These are phyloP conservation scores for Polygonum aviculare DNA, from an alignment of 148 eudicot species.

Conservation along the genomic window DNA sequence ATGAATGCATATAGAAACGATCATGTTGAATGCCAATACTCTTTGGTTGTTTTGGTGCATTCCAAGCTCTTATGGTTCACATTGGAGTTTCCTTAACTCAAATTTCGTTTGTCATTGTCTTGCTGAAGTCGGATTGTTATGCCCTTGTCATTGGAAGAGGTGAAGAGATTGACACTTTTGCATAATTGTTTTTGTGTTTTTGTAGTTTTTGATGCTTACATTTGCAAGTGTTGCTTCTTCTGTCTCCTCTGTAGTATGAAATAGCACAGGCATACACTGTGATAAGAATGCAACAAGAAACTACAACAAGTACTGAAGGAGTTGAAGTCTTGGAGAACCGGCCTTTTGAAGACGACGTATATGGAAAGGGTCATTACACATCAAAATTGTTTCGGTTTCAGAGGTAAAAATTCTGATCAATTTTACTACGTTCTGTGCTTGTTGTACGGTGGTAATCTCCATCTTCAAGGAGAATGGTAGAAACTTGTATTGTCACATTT, in stretches of 20 bases:
- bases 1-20: neutral
- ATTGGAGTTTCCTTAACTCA: conserved; percentile 21
- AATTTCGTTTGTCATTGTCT: conserved; percentile 13
- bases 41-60: neutral
- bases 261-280: conserved; percentile 61
- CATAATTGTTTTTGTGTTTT: neutral
- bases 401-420: conserved; percentile 30
- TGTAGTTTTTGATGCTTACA: neutral
- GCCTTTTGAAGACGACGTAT: conserved; percentile 42
- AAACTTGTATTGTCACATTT: neutral
- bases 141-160: conserved; percentile 74
- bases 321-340: conserved; percentile 49
- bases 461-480: neutral
- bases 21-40: neutral
- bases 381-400: conserved; percentile 52
- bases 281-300: conserved; percentile 57
- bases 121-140: conserved; percentile 52
- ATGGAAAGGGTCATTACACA: conserved; percentile 57
- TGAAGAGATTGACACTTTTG: conserved; percentile 14
- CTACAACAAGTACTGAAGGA: conserved; percentile 45
- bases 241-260: conserved; percentile 39
- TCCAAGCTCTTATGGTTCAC: neutral
- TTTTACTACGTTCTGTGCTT: neutral
- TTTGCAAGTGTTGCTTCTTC: neutral
- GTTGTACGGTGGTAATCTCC: neutral